These are phyloP conservation scores for Rhazya stricta DNA, from an alignment of 257 asterid species.

Conservation along the genomic window DNA sequence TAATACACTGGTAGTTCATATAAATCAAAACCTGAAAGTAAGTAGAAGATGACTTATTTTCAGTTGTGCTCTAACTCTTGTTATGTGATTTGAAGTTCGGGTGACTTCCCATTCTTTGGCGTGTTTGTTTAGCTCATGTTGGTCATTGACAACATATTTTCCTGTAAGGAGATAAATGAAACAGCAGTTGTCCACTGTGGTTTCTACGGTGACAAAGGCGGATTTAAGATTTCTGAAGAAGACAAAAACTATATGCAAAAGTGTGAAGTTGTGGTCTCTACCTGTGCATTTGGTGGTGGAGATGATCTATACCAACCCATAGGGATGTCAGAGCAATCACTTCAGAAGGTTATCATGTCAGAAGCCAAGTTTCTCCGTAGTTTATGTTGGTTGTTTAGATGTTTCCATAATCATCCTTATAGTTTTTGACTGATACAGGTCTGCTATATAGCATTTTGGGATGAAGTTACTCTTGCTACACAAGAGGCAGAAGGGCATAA, in stretches of 20 bases:
- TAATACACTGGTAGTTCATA: background rate
- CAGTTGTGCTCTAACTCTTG: background rate
- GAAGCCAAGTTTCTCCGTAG: background rate
- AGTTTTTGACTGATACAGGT: constrained; percentile 45
- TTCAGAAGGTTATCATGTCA: constrained; percentile 29
- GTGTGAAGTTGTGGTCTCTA: constrained; percentile 87
- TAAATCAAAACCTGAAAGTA: background rate
- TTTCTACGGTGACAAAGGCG: constrained; percentile 80
- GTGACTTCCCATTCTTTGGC: background rate
- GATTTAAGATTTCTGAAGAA: constrained; percentile 74
- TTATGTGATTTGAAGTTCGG: background rate
- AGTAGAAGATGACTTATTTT: background rate
- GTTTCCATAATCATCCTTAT: constrained; percentile 13
- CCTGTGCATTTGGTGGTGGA: constrained; percentile 99
- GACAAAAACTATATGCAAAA: constrained; percentile 67
- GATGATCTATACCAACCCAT: constrained; percentile 98
- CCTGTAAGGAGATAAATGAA: constrained; percentile 45
- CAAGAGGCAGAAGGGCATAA: constrained; percentile 73
- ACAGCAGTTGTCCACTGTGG: constrained; percentile 56
- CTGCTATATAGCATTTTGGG: constrained; percentile 98
- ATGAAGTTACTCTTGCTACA: constrained; percentile 72
- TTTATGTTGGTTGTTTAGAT: background rate
- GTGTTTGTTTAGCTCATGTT: background rate
- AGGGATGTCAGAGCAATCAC: constrained; percentile 42
- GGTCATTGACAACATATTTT: background rate